Conservation (phyloP, 1,284 basidiomycete species). For the Trametes versicolor region DNA sequence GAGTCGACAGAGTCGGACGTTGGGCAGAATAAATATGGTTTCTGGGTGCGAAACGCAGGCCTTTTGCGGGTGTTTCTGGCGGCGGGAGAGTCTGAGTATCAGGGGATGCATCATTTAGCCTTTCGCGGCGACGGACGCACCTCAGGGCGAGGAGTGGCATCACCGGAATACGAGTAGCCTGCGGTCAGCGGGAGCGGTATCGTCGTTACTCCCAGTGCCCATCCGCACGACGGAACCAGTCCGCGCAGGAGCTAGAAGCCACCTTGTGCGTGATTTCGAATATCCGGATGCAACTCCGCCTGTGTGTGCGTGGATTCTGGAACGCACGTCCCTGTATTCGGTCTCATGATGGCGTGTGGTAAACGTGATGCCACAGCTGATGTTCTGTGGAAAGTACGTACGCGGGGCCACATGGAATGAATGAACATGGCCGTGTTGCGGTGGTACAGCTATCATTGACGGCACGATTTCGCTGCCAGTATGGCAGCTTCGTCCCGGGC, state of each 20-base stretch:
- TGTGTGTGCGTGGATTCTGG: not conserved
- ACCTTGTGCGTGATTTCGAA: conserved; percentile 12
- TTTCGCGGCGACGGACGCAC: conserved; percentile 3
- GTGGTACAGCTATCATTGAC: conserved; percentile 5
- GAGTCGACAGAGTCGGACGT: not conserved
- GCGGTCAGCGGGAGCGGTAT: conserved; percentile 15
- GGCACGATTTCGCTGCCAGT: not conserved
- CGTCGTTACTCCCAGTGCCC: not conserved
- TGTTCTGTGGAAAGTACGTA: conserved; percentile 7
- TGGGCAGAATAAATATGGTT: not conserved
- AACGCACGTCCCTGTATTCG: not conserved
- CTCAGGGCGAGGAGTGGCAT: not conserved
- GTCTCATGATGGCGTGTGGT: conserved; percentile 14
- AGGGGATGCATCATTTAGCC: conserved; percentile 10
- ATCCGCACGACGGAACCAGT: not conserved
- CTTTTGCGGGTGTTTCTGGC: not conserved
- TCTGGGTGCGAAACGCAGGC: not conserved
- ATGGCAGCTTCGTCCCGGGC: not conserved
- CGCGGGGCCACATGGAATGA: not conserved
- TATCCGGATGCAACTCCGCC: not conserved
- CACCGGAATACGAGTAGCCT: conserved; percentile 6
- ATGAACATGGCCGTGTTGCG: conserved; percentile 3
- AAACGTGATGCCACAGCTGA: not conserved
- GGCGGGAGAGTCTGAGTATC: not conserved
- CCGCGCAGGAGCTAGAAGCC: not conserved